Conservation (phyloP, 495 filamentous ascomycete species). For the Lasiosphaeria hispida region DNA sequence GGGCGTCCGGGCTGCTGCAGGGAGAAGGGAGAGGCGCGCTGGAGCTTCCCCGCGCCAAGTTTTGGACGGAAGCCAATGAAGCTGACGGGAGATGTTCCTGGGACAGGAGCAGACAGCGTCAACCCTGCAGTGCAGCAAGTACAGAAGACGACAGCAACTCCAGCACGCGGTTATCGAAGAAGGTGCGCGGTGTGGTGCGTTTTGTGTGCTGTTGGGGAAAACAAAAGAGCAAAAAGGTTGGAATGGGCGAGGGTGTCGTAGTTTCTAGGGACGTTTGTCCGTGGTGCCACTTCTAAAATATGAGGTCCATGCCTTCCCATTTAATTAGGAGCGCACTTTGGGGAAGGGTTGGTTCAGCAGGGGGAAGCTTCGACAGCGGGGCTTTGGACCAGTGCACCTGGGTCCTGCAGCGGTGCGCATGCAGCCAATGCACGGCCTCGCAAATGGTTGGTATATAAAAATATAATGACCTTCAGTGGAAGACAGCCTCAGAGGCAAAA, state of each 20-base stretch:
- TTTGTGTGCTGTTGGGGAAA: not conserved
- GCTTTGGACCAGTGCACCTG: slow-evolving; percentile 5
- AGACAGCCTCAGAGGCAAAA: not conserved
- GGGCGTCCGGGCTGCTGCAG: slow-evolving; percentile 11
- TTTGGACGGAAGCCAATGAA: slow-evolving; percentile 12
- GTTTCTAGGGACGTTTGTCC: not conserved
- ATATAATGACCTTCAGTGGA: not conserved
- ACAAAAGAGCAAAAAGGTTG: not conserved
- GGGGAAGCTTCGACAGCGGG: slow-evolving; percentile 23
- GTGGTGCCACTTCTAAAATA: slow-evolving; percentile 29
- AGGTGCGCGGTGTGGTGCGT: not conserved
- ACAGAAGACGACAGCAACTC: no score
- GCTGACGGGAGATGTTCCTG: not conserved
- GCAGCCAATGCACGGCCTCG: slow-evolving; percentile 8
- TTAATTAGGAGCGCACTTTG: slow-evolving; percentile 30
- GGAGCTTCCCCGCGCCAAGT: slow-evolving; percentile 26
- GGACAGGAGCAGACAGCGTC: no score
- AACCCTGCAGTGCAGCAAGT: no score
- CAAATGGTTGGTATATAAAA: not conserved
- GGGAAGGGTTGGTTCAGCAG: slow-evolving; percentile 20
- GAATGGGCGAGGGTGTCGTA: slow-evolving; percentile 8
- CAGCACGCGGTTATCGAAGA: no score
- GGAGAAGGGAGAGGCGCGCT: slow-evolving; percentile 13
- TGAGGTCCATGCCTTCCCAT: slow-evolving; percentile 19
- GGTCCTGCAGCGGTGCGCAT: not conserved